Evolutionary conservation across 805 yeast genomes (phyloP).

Genomic region (Metschnikowia shivogae): DNA sequence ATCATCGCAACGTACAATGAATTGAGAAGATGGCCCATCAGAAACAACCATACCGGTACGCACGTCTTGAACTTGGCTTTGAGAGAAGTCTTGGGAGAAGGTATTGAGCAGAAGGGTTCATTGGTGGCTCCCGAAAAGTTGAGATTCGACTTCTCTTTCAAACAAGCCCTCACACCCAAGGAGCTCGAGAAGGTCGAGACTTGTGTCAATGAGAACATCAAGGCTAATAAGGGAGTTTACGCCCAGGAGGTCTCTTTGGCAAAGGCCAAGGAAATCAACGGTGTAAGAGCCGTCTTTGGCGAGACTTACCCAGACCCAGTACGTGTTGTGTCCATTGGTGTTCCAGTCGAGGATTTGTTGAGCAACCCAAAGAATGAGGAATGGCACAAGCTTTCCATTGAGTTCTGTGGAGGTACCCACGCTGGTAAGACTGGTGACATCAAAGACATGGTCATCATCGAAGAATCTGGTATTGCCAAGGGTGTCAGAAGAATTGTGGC

Average conservation of each 20-base stretch:
- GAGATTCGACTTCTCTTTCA: conserved; percentile 94
- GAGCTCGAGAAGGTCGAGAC: conserved; percentile 76
- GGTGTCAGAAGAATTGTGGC: conserved; percentile 98
- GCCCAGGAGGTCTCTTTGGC: conserved; percentile 77
- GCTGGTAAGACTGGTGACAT: conserved; percentile 90
- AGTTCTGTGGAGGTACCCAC: conserved; percentile 99
- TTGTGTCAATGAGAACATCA: conserved; percentile 68
- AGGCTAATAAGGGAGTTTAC: conserved; percentile 66
- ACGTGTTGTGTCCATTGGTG: conserved; percentile 94
- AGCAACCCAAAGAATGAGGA: conserved; percentile 63
- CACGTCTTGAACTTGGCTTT: conserved; percentile 89
- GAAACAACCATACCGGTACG: conserved; percentile 98
- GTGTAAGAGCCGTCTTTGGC: conserved; percentile 97
- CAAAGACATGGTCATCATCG: conserved; percentile 82
- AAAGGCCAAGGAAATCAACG: conserved; percentile 68
- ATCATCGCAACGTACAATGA: conserved; percentile 89
- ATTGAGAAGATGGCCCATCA: conserved; percentile 90
- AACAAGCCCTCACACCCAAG: conserved; percentile 67
- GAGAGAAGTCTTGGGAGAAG: conserved; percentile 79
- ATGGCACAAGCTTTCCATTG: conserved; percentile 80
- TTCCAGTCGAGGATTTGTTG: conserved; percentile 76
- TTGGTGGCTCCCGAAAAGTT: conserved; percentile 92
- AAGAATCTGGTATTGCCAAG: conserved; percentile 97
- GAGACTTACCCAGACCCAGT: conserved; percentile 99
- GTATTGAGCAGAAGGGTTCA: conserved; percentile 94